phyloP scores from a whole-genome alignment of 1,284 basidiomycete genomes.

The Naganishia albida region DNA sequence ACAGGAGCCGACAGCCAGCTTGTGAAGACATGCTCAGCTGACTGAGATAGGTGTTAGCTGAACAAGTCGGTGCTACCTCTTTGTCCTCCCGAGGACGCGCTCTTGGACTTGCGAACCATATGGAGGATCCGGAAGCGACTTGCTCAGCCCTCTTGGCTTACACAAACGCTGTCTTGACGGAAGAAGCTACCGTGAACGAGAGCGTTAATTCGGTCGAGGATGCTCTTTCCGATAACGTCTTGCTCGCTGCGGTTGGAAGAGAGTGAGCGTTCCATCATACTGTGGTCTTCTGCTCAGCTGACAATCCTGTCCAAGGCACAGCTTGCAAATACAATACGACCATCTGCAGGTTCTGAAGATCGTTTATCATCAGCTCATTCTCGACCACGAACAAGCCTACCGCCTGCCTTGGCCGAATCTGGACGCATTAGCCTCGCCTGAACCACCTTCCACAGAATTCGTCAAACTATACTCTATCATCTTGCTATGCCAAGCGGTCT shows the following conservation, averaged over 20 bases:
- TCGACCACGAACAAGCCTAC: neutral
- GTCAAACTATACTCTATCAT: conserved; percentile 20
- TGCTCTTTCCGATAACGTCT: conserved; percentile 1
- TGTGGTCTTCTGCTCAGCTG: neutral
- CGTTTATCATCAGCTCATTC: neutral
- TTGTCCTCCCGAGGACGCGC: neutral
- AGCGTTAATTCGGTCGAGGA: neutral
- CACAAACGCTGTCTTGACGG: neutral
- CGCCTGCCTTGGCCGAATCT: neutral
- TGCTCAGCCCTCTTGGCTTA: conserved; percentile 7
- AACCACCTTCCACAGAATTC: neutral
- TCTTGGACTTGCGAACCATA: neutral
- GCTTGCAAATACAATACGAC: neutral
- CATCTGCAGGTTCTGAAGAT: conserved; percentile 9
- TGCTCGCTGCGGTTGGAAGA: neutral
- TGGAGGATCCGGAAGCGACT: neutral
- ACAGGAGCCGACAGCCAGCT: no score
- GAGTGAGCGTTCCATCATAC: neutral
- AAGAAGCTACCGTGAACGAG: neutral
- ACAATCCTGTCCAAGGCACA: neutral
- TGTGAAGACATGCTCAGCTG: no score
- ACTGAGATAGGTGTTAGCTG: no score
- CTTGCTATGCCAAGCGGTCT: conserved; percentile 14
- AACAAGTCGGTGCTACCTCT: no score
- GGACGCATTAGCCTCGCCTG: neutral